phyloP scores from a whole-genome alignment of 2,329 filamentous ascomycete genomes.

The Colletotrichum incanum region DNA sequence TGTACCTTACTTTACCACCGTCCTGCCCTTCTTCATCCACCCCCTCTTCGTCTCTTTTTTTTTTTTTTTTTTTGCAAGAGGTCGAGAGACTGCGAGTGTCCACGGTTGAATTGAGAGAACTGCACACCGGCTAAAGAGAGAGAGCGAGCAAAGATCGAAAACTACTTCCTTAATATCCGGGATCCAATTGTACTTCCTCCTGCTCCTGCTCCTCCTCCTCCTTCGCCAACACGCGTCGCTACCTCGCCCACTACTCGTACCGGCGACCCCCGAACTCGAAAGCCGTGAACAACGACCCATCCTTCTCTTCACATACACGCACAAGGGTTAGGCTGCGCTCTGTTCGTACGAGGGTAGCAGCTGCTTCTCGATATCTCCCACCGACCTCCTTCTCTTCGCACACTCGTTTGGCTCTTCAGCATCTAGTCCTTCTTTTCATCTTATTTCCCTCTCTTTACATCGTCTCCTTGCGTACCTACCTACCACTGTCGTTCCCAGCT shows the following conservation, averaged over 20 bases:
- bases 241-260: constrained; percentile 27
- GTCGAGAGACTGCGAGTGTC: constrained; percentile 37
- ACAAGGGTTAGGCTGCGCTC: constrained; percentile 33
- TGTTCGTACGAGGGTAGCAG: constrained; percentile 28
- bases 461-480: constrained; percentile 29
- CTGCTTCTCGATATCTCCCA: constrained; percentile 40
- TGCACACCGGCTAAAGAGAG: constrained; percentile 17
- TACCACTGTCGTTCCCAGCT: constrained; percentile 31
- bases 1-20: constrained; percentile 36
- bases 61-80: constrained; percentile 29
- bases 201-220: constrained; percentile 11
- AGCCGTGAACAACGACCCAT: constrained; percentile 6
- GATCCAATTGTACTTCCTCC: constrained; percentile 6
- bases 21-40: constrained; percentile 17
- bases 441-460: constrained; percentile 10
- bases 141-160: neutral
- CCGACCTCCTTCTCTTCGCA: constrained; percentile 41
- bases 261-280: constrained; percentile 19
- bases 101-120: constrained; percentile 30
- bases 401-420: constrained; percentile 43
- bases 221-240: constrained; percentile 22
- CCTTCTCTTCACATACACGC: constrained; percentile 5
- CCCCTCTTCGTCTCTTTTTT: constrained; percentile 26
- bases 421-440: constrained; percentile 33
- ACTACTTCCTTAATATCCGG: constrained; percentile 24